Evolutionary conservation across 176 grass and related monocot genomes (phyloP), one percentile per base, ranked within the genome.

Genomic region (Oropetium thomaeum): DNA sequence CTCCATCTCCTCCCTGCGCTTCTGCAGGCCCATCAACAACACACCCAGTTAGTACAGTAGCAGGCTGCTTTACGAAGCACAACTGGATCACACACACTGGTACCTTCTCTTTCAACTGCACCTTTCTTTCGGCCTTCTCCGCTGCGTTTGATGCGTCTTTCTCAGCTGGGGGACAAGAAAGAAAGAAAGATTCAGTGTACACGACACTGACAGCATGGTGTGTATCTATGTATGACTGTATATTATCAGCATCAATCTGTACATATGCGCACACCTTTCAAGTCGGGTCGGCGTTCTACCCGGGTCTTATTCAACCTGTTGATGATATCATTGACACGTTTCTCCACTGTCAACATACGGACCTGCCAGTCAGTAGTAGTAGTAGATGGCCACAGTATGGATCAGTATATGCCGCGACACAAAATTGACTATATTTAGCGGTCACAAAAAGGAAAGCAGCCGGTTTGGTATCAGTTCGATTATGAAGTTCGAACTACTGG

Each of bases 241-340:
- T 30, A 62, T 75, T 45, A 20, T 53, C 30, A 70, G 28, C 41
- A 25, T n/a, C n/a, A n/a, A n/a, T n/a, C n/a, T 15, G 8, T 48
- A 26, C 28, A 4, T 13, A 22, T 10, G 29, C 2, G 22, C 11
- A 44, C 75, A 99, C 96, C 87, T 90, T 95, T 92, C 48, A 95
- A 65, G 59, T 99, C 96, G 37, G 91, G 82, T 26, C 82, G 79
- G 68, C 96, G 90, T 45, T 92, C 91, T 16, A 99, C 96, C 71
- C 84, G 91, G 45, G 96, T 99, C 80, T 99, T 99, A 61, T 95
- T 94, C 84, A 99, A 71, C 84, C 91, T 90, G 69, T 90, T 99
- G 68, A 95, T 75, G 58, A 92, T 86, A 78, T 99, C 96, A n/a
- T 95, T 99, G 34, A 95, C 86, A 60, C 91, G 89, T 71, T 92